Evolutionary conservation across 768 basidiomycete species (phyloP), one percentile per base, ranked within the genome.

Genomic region (Tubosaeta sp.): DNA sequence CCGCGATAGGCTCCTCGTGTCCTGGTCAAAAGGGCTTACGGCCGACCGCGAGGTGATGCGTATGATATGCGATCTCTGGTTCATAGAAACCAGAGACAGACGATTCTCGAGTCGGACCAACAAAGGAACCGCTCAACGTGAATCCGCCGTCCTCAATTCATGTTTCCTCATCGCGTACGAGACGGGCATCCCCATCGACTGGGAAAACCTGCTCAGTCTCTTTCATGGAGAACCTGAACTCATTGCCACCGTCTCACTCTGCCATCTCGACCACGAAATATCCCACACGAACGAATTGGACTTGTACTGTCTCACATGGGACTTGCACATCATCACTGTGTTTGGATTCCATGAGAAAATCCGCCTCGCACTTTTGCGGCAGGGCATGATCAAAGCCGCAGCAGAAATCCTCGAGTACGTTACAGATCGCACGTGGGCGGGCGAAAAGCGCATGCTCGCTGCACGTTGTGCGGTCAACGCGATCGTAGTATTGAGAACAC

Each of bases 31-130:
- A 41, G 34, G 32, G n/a, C 53, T 66, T 22, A 39, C 61, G 10
- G 18, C 50, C 0, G 66, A 68, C 41, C 60, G 54, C n/a, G 59
- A 57, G 44, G 24, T 68, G 41, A 64, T 68, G 61, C 51, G 46
- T 31, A 44, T 67, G 56, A 64, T 67, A 48, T 64, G 59, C 46
- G 48, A 59, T 25, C 59, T 66, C 14, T 66, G 64, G 64, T 59
- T 57, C 44, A 57, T 66, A 24, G 66, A 67, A 49, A 51, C 59
- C 4, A 25, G 53, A 8, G 58, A 66, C n/a, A 46, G 54, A 3
- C 31, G 52, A 5, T 66, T 68, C 27, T 64, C 55, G 10, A 64
- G 61, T 22, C 57, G 59, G 53, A 50, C 55, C 14, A n/a, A 32
- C 14, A 35, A 29, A 2, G 34, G 27, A 22, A 51, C 25, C 12